These are phyloP conservation scores for Arthrobotrys sinensis DNA, from an alignment of 2,329 filamentous ascomycete genomes.

Conservation along the genomic window DNA sequence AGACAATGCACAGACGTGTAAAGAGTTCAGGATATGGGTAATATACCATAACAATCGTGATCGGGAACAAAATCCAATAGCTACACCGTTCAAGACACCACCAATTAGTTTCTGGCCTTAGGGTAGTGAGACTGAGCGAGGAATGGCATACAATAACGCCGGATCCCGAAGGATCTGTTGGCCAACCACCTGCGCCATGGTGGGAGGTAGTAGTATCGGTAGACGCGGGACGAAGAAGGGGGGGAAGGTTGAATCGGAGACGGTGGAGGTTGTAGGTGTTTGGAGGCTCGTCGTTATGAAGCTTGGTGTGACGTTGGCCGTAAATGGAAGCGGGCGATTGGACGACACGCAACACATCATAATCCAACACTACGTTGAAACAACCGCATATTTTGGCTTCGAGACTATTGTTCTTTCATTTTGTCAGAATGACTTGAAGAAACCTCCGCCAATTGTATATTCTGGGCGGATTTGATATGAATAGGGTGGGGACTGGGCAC, in stretches of 20 bases:
- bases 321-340: conserved; percentile 24
- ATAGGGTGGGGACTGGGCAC: too few species aligned
- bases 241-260: neutral
- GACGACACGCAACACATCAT: conserved; percentile 47
- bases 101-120: conserved; percentile 60
- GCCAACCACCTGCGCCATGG: conserved; percentile 86
- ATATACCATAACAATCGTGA: conserved; percentile 92
- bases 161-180: conserved; percentile 99
- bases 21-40: neutral
- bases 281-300: conserved; percentile 33
- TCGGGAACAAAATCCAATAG: conserved; percentile 99
- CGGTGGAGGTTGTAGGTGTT: conserved; percentile 26
- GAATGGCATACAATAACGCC: conserved; percentile 85
- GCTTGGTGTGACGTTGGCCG: conserved; percentile 37
- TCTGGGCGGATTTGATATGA: too few species aligned
- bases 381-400: too few species aligned
- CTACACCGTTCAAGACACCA: conserved; percentile 70
- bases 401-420: too few species aligned
- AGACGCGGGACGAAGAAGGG: conserved; percentile 2
- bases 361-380: neutral
- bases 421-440: too few species aligned
- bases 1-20: neutral
- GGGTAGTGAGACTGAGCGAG: conserved; percentile 8
- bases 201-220: conserved; percentile 45
- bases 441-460: too few species aligned